Evolutionary conservation across 148 eudicot species (phyloP), one percentile per base, ranked within the genome.

Genomic region (Chenopodium suecicum): DNA sequence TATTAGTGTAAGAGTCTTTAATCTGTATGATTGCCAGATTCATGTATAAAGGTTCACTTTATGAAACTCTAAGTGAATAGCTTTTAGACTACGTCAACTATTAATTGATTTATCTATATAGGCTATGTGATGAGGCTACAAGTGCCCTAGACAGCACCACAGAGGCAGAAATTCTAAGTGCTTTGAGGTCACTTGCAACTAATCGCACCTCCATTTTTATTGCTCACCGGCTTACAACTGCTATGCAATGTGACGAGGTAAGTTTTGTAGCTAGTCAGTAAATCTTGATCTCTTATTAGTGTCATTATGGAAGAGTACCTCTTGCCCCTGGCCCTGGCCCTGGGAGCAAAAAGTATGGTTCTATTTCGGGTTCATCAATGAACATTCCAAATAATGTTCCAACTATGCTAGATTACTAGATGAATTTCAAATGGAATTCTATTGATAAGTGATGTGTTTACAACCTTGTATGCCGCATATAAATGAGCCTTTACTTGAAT

Each of bases 101-200:
- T 56, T 69, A 50, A 8, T 68, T 22, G 66, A 41, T 48, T 67
- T 46, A 48, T 67, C 13, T 58, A 1, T 82, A 32, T 88, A 94
- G 99, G 91, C 93, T 95, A 63, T 95, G 97, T 80, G 99, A 95
- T 82, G 99, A 95, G 86, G 99, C 99, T 75, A 95, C 99, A 76
- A 95, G 99, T 85, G 99, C 99, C 3, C 97, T 95, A 70, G 99
- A 95, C 80, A 94, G 98, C 85, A 91, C 99, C 75, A 95, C 99
- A 50, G 98, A 95, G 84, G 94, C 99, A 81, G 99, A 94, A 82
- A 94, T 95, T 70, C 81, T 94, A 80, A 88, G 84, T 82, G 94
- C 99, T n/a, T 79, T 95, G 88, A 94, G 87, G 85, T 88, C 91
- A 60, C 91, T 95, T n/a, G 91, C 99, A 7, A 86, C 84, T 82